A percentile compares a stretch with the other conserved stretches of the same genome.
phyloP scores from a whole-genome alignment of 2,329 filamentous ascomycete genomes.

The Talaromyces sp. region DNA sequence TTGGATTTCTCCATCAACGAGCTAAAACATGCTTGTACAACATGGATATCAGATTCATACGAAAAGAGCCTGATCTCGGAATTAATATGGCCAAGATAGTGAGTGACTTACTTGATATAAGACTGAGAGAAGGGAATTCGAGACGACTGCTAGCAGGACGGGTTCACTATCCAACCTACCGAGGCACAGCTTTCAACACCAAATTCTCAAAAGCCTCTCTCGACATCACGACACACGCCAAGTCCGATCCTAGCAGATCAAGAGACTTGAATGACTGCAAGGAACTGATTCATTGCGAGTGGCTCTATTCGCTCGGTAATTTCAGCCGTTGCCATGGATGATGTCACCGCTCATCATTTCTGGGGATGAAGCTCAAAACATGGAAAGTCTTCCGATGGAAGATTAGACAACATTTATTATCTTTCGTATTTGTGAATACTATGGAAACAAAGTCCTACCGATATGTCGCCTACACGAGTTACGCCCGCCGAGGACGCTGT shows the following conservation, averaged over 20 bases:
- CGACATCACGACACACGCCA: not conserved
- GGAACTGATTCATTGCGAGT: not conserved
- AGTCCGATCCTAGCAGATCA: not conserved
- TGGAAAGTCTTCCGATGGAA: not conserved
- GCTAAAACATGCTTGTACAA: not conserved
- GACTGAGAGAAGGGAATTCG: not conserved
- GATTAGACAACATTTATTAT: no score
- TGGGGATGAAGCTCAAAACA: not conserved
- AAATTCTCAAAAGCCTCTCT: not conserved
- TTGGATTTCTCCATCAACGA: no score
- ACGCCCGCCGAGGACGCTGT: slow-evolving; percentile 27
- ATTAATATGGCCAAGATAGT: not conserved
- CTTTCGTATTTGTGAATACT: not conserved
- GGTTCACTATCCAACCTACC: not conserved
- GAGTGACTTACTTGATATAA: not conserved
- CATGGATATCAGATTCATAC: not conserved
- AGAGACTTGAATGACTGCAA: not conserved
- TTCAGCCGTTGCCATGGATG: slow-evolving; percentile 19
- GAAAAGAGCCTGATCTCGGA: not conserved
- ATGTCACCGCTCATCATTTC: slow-evolving; percentile 30
- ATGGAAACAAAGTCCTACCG: not conserved
- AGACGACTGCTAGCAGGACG: not conserved
- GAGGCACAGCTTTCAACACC: not conserved
- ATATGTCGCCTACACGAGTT: slow-evolving; percentile 24
- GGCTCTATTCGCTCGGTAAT: not conserved